phyloP scores from a whole-genome alignment of 768 basidiomycete genomes.

The Boletellus sp. region DNA sequence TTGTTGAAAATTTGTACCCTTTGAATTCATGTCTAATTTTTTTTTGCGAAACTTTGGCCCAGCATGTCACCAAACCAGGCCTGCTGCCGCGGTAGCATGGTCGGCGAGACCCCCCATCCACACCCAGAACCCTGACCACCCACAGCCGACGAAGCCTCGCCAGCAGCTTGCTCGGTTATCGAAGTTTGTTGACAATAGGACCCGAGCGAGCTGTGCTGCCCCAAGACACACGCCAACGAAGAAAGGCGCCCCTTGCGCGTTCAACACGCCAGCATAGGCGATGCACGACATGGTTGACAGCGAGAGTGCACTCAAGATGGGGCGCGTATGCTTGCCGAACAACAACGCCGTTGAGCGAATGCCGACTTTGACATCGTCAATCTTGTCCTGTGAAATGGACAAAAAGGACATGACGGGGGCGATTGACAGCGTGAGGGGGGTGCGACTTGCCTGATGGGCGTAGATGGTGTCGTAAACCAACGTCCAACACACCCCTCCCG shows the following conservation, averaged over 20 bases:
- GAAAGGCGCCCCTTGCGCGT: constrained; percentile 73
- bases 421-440: no score
- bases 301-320: constrained; percentile 73
- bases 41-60: background rate
- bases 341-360: constrained; percentile 94
- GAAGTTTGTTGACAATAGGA: constrained; percentile 74
- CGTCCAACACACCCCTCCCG: constrained; percentile 89
- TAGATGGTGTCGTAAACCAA: constrained; percentile 97
- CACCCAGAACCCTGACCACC: constrained; percentile 83
- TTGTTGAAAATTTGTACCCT: background rate
- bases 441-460: constrained; percentile 81
- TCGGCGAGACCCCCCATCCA: constrained; percentile 80
- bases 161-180: constrained; percentile 78
- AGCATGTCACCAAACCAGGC: constrained; percentile 3
- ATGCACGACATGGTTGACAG: constrained; percentile 69
- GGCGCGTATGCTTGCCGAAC: constrained; percentile 73
- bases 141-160: constrained; percentile 84
- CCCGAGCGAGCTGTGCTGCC: constrained; percentile 70
- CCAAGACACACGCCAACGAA: constrained; percentile 76
- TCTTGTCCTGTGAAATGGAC: constrained; percentile 76
- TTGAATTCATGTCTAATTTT: background rate
- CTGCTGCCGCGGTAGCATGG: constrained; percentile 39
- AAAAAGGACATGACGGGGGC: background rate
- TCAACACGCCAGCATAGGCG: constrained; percentile 75
- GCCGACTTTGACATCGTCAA: constrained; percentile 80